phyloP scores from a whole-genome alignment of 352 stramenopile species.

The Pilasporangium apinafurcum region DNA sequence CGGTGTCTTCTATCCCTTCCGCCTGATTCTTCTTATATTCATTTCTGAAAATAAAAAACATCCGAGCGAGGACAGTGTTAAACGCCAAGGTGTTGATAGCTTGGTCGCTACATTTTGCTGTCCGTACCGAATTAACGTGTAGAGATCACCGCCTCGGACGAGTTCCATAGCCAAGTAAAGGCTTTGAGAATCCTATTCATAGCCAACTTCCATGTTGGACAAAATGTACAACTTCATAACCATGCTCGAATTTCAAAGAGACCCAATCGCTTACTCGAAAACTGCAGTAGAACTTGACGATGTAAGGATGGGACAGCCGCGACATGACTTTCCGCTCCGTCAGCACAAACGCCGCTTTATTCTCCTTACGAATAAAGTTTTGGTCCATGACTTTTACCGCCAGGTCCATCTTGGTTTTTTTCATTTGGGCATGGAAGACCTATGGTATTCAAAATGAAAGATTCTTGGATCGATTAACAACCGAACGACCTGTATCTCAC shows the following conservation, averaged over 20 bases:
- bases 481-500: not conserved
- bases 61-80: constrained; percentile 4
- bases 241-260: not conserved
- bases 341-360: constrained; percentile 88
- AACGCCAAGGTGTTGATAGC: not conserved
- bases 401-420: constrained; percentile 75
- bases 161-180: constrained; percentile 89
- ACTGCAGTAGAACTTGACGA: constrained; percentile 88
- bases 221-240: constrained; percentile 1
- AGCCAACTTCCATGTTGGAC: not conserved
- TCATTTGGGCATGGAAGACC: constrained; percentile 85
- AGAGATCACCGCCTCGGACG: constrained; percentile 76
- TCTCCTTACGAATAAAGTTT: constrained; percentile 87
- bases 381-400: constrained; percentile 92
- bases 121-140: constrained; percentile 69
- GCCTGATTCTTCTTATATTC: constrained; percentile 53
- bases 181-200: constrained; percentile 68
- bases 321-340: constrained; percentile 90
- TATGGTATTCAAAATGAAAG: constrained; percentile 10
- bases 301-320: constrained; percentile 79
- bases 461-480: not conserved
- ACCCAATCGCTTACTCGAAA: constrained; percentile 55
- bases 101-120: constrained; percentile 1
- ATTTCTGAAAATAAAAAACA: constrained; percentile 13
- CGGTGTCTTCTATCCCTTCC: constrained; percentile 42